Evolutionary conservation across 2,329 filamentous ascomycete species (phyloP).

Genomic region (Trichoderma asperellum): DNA sequence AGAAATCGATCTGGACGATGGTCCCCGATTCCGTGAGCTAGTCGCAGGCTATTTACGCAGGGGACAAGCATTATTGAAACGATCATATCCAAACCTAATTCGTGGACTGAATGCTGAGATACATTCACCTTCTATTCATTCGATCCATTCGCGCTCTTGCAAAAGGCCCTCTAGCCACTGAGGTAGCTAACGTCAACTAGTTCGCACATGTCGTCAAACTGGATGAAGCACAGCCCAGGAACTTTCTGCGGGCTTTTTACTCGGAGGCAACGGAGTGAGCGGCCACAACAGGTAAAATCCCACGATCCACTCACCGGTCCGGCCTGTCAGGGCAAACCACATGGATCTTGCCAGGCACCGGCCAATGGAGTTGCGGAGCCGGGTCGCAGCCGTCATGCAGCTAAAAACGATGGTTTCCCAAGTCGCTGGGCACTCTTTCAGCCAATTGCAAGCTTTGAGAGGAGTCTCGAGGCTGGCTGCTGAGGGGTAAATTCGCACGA

Average conservation of each 20-base stretch:
- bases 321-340: slow-evolving; percentile 46
- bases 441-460: slow-evolving; percentile 13
- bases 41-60: slow-evolving; percentile 5
- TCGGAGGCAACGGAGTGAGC: slow-evolving; percentile 14
- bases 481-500: neutral
- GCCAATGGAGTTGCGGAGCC: slow-evolving; percentile 39
- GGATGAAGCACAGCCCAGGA: neutral
- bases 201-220: neutral
- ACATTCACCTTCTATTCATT: neutral
- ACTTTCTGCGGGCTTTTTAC: neutral
- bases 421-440: slow-evolving; percentile 1
- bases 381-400: slow-evolving; percentile 32
- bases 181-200: neutral
- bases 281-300: slow-evolving; percentile 17
- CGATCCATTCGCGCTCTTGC: neutral
- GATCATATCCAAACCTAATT: neutral
- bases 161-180: neutral
- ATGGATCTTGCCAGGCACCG: slow-evolving; percentile 50
- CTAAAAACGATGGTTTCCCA: slow-evolving; percentile 32
- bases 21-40: slow-evolving; percentile 12
- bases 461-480: neutral
- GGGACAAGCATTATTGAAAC: slow-evolving; percentile 2
- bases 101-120: neutral
- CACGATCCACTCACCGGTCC: slow-evolving; percentile 23
- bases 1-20: slow-evolving; percentile 4